A percentile compares a stretch with the other conserved stretches of the same genome.
Evolutionary conservation across 2,329 filamentous ascomycete species (phyloP).

Genomic region (Aspergillus neoniger): DNA sequence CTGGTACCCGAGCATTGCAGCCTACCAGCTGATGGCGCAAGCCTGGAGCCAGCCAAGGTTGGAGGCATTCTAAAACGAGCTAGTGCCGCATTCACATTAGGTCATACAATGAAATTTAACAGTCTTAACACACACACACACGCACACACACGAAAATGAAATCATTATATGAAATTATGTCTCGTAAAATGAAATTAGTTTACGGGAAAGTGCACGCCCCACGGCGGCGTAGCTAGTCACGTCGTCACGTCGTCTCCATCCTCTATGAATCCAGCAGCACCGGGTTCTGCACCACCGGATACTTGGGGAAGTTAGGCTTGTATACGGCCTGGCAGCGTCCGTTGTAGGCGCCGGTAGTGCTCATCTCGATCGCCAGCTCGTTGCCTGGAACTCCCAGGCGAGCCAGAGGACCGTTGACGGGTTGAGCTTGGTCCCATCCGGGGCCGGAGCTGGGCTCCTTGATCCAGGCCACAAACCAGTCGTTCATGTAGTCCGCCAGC

Average conservation of each 20-base stretch:
- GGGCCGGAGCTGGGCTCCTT: slow-evolving; percentile 22
- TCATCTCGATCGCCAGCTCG: slow-evolving; percentile 20
- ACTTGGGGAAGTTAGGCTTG: slow-evolving; percentile 22
- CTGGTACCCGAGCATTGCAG: not conserved
- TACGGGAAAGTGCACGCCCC: not conserved
- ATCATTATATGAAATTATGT: not conserved
- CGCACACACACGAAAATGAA: not conserved
- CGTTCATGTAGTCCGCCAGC: slow-evolving; percentile 24
- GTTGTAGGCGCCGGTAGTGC: slow-evolving; percentile 23
- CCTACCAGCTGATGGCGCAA: too few relatives aligned
- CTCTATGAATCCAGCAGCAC: slow-evolving; percentile 13
- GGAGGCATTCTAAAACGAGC: not conserved
- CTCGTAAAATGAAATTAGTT: not conserved
- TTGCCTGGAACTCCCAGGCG: slow-evolving; percentile 22
- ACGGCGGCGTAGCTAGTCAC: not conserved
- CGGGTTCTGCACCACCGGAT: slow-evolving; percentile 23
- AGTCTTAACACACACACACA: not conserved
- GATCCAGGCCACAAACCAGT: slow-evolving; percentile 28
- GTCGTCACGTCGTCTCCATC: not conserved
- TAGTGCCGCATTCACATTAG: not conserved
- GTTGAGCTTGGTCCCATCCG: slow-evolving; percentile 20
- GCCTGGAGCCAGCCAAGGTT: not conserved
- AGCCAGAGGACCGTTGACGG: slow-evolving; percentile 21
- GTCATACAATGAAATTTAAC: not conserved
- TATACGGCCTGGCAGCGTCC: slow-evolving; percentile 24